A percentile compares a stretch with the other conserved stretches of the same genome.
Evolutionary conservation across 1,139 yeast genomes (phyloP).

Genomic region (Lodderomyces oxycetoniae): DNA sequence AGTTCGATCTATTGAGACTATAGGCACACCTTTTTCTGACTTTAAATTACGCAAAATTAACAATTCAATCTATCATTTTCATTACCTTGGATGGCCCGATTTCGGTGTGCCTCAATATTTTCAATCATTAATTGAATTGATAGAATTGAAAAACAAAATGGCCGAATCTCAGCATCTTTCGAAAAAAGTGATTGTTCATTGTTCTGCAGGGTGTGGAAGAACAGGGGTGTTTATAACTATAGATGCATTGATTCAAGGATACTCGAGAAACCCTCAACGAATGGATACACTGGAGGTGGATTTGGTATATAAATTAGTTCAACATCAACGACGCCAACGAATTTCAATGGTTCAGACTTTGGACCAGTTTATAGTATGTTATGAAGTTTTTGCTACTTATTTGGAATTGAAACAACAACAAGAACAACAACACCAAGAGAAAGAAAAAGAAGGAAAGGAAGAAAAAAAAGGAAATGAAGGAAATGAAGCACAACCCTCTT

Average conservation of each 20-base stretch:
- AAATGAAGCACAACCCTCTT: no score
- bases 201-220: conserved; percentile 84
- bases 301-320: conserved; percentile 45
- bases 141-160: conserved; percentile 44
- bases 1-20: conserved; percentile 1
- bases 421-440: background rate
- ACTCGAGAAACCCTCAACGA: conserved; percentile 7
- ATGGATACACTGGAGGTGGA: conserved; percentile 29
- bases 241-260: conserved; percentile 24
- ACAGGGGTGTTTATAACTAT: conserved; percentile 73
- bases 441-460: background rate
- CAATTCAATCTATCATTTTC: conserved; percentile 52
- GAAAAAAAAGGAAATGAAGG: background rate
- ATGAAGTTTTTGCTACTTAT: conserved; percentile 35
- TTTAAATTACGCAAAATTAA: conserved; percentile 20
- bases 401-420: conserved; percentile 9
- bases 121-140: conserved; percentile 48
- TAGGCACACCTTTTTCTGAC: conserved; percentile 3
- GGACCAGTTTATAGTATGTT: conserved; percentile 42
- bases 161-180: conserved; percentile 17
- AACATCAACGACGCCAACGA: conserved; percentile 39
- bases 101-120: conserved; percentile 62
- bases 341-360: conserved; percentile 46
- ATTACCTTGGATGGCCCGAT: conserved; percentile 78
- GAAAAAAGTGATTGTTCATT: conserved; percentile 45